A percentile compares a stretch with the other conserved stretches of the same genome.
Conservation (phyloP, 1,139 yeast genomes). For the Geotrichum restrictum region DNA sequence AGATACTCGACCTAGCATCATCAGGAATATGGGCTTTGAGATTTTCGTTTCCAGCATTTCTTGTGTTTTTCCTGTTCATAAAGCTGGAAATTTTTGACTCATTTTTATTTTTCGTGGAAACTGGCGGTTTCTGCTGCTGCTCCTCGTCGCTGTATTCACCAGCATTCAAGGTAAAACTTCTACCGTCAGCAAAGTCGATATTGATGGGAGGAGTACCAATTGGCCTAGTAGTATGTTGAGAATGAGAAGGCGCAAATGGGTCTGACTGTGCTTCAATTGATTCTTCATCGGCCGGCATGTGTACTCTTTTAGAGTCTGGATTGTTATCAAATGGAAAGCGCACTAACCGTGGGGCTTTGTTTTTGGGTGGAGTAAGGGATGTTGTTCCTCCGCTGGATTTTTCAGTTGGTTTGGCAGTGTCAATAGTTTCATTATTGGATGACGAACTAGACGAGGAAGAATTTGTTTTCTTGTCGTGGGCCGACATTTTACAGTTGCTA, state of each 20-base stretch:
- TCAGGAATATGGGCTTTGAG: background rate
- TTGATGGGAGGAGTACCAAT: constrained; percentile 14
- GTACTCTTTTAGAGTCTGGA: constrained; percentile 28
- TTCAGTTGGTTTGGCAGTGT: too few relatives aligned
- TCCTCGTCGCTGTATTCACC: background rate
- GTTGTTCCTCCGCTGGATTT: too few relatives aligned
- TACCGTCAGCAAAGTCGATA: constrained; percentile 6
- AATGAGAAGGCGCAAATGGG: background rate
- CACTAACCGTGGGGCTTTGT: constrained; percentile 28
- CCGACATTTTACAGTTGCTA: too few relatives aligned
- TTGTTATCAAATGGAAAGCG: constrained; percentile 35
- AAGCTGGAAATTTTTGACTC: too few relatives aligned
- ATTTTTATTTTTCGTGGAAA: too few relatives aligned
- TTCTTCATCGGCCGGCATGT: constrained; percentile 31
- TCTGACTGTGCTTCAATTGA: constrained; percentile 5
- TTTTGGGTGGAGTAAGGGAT: background rate
- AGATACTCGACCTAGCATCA: background rate
- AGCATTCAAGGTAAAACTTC: background rate
- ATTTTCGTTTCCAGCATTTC: too few relatives aligned
- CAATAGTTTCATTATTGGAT: too few relatives aligned
- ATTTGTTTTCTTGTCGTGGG: too few relatives aligned
- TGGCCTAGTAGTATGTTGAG: too few relatives aligned
- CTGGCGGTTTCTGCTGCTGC: too few relatives aligned
- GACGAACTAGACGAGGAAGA: too few relatives aligned
- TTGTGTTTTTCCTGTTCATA: too few relatives aligned